Conservation (phyloP, 495 filamentous ascomycete genomes). For the Aspergillus cristatus region DNA sequence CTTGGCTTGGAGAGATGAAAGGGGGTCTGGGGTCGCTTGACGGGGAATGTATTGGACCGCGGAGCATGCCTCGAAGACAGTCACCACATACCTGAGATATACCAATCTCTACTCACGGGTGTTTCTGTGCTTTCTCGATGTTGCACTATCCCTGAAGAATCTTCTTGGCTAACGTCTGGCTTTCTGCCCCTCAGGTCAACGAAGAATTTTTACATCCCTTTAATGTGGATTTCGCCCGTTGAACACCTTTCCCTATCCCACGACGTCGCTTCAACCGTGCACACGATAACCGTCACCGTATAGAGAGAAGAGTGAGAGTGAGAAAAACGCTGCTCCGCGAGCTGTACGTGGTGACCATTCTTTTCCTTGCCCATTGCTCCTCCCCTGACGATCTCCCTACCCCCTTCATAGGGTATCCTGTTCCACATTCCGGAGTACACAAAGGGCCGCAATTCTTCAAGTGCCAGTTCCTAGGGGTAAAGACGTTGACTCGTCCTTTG, state of each 20-base stretch:
- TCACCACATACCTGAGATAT: conserved; percentile 8
- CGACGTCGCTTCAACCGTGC: conserved; percentile 8
- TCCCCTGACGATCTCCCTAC: conserved; percentile 34
- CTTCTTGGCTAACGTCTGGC: conserved; percentile 3
- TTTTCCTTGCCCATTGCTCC: conserved; percentile 16
- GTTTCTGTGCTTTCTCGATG: conserved; percentile 4
- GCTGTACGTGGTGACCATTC: conserved; percentile 30
- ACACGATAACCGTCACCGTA: conserved; percentile 13
- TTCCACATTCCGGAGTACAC: conserved; percentile 48
- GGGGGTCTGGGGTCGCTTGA: conserved; percentile 2
- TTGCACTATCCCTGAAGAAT: conserved; percentile 1
- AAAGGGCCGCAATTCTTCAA: conserved; percentile 16
- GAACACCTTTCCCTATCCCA: conserved; percentile 7
- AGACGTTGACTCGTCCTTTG: conserved; percentile 66
- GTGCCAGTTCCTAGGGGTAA: conserved; percentile 45
- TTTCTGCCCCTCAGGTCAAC: conserved; percentile 3
- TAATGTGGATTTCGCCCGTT: conserved; percentile 16
- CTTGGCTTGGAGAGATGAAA: too few relatives aligned
- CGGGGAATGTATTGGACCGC: conserved; percentile 4
- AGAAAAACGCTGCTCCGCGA: conserved; percentile 23
- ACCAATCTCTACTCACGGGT: conserved; percentile 4
- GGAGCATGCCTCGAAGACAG: conserved; percentile 9
- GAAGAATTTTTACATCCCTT: conserved; percentile 14
- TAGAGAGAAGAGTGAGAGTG: too few relatives aligned
- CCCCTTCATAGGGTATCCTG: conserved; percentile 38